phyloP scores from a whole-genome alignment of 2,329 filamentous ascomycete species.

The Cladophialophora exuberans region DNA sequence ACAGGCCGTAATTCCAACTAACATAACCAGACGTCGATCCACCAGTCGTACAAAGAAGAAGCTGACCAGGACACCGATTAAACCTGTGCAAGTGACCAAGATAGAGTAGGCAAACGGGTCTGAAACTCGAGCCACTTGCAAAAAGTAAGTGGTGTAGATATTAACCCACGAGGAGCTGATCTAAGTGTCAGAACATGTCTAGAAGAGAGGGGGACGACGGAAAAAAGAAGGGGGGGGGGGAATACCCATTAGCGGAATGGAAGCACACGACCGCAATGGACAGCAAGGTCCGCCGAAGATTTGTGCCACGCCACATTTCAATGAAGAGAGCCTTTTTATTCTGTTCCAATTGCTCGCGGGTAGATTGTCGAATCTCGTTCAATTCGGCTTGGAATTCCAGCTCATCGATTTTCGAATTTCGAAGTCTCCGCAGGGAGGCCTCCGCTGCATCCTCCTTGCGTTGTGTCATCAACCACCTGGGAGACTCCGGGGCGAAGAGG shows the following conservation, averaged over 20 bases:
- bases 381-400: constrained; percentile 28
- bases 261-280: constrained; percentile 27
- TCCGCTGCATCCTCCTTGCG: constrained; percentile 24
- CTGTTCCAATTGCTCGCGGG: constrained; percentile 22
- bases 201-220: neutral
- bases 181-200: neutral
- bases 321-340: constrained; percentile 25
- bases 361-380: constrained; percentile 31
- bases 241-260: constrained; percentile 25
- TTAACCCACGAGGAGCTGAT: constrained; percentile 22
- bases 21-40: constrained; percentile 21
- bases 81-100: constrained; percentile 23
- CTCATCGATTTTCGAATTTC: constrained; percentile 25
- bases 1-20: constrained; percentile 20
- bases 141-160: constrained; percentile 22
- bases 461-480: constrained; percentile 30
- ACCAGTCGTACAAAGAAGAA: constrained; percentile 26
- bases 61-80: constrained; percentile 23
- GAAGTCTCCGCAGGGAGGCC: constrained; percentile 20
- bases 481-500: constrained; percentile 28
- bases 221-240: too few relatives aligned
- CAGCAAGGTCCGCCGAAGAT: constrained; percentile 18
- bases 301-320: constrained; percentile 28
- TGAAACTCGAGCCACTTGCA: constrained; percentile 19
- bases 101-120: constrained; percentile 23